phyloP scores from a whole-genome alignment of 2,329 filamentous ascomycete species.

The Clarireedia sp. region DNA sequence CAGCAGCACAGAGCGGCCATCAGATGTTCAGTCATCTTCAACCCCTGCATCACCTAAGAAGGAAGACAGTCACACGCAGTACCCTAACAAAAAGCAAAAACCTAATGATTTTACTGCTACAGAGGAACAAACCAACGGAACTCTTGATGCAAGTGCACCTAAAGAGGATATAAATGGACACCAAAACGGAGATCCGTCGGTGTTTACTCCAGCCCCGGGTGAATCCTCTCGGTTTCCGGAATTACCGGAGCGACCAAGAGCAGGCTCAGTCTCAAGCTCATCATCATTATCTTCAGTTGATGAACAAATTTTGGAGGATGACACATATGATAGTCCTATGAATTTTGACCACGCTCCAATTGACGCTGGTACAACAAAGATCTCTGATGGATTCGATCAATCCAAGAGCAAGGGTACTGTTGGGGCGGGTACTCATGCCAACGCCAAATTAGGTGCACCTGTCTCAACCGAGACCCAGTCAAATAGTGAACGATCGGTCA shows the following conservation, averaged over 20 bases:
- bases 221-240: slow-evolving; percentile 3
- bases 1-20: neutral
- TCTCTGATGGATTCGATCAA: neutral
- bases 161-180: neutral
- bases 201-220: neutral
- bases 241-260: slow-evolving; percentile 12
- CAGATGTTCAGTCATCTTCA: slow-evolving; percentile 6
- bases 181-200: slow-evolving; percentile 4
- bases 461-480: slow-evolving; percentile 23
- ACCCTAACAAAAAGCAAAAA: slow-evolving; percentile 24
- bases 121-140: slow-evolving; percentile 16
- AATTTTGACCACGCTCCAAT: slow-evolving; percentile 9
- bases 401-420: slow-evolving; percentile 6
- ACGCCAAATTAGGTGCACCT: slow-evolving; percentile 18
- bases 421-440: slow-evolving; percentile 9
- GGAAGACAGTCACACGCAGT: slow-evolving; percentile 11
- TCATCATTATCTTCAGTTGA: slow-evolving; percentile 33
- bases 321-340: slow-evolving; percentile 6
- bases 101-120: slow-evolving; percentile 17
- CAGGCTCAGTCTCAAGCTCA: slow-evolving; percentile 27
- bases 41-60: slow-evolving; percentile 15
- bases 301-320: slow-evolving; percentile 21
- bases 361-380: slow-evolving; percentile 6
- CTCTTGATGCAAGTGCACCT: slow-evolving; percentile 3
- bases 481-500: slow-evolving; percentile 10